These are phyloP conservation scores for Diplosphaera chodatii DNA, from an alignment of 139 green algal genomes.

Conservation along the genomic window DNA sequence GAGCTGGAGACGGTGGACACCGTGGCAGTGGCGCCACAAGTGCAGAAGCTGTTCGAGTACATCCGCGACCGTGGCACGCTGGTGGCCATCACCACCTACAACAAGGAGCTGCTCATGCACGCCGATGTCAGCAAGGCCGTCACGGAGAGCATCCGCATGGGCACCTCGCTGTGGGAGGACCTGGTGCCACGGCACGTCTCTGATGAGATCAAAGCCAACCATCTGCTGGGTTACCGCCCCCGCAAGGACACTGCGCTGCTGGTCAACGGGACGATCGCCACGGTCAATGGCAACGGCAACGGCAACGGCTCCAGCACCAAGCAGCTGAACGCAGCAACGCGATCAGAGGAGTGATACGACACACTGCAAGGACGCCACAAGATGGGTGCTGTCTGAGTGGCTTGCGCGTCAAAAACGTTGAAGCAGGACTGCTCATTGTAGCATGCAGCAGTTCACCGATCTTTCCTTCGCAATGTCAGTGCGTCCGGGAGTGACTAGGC, in stretches of 20 bases:
- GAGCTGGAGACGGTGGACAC: slow-evolving; percentile 26
- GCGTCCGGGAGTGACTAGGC: too few relatives aligned
- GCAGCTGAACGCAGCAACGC: background rate
- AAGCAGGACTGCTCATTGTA: too few relatives aligned
- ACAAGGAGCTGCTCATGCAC: slow-evolving; percentile 22
- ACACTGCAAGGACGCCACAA: too few relatives aligned
- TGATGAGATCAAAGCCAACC: slow-evolving; percentile 34
- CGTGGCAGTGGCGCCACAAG: slow-evolving; percentile 20
- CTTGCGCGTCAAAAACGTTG: too few relatives aligned
- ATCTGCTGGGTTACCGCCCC: slow-evolving; percentile 5
- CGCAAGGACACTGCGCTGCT: too few relatives aligned
- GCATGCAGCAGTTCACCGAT: too few relatives aligned
- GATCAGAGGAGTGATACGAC: background rate
- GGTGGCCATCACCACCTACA: slow-evolving; percentile 29
- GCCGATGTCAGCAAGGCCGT: slow-evolving; percentile 37
- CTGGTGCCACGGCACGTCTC: slow-evolving; percentile 19
- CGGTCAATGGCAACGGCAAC: background rate
- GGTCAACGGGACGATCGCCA: background rate
- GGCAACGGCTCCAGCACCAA: background rate
- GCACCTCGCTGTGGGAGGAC: background rate
- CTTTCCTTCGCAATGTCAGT: too few relatives aligned
- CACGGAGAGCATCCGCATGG: slow-evolving; percentile 24
- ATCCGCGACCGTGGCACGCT: slow-evolving; percentile 37
- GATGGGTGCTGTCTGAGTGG: too few relatives aligned
- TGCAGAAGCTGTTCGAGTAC: slow-evolving; percentile 48